Conservation (phyloP, 169 alveolate species). For the Plasmodium reichenowi region DNA sequence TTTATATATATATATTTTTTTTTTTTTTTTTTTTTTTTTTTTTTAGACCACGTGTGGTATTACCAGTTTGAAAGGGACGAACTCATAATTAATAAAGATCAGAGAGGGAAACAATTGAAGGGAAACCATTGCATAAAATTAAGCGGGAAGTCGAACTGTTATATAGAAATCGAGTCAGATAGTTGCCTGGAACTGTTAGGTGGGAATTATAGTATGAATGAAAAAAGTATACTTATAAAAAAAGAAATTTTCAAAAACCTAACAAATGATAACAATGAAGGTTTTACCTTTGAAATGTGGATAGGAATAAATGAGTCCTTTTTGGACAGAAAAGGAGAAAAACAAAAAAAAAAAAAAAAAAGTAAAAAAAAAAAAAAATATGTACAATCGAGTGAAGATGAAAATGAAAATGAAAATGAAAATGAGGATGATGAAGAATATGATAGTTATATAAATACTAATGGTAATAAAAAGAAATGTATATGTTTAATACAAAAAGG, state of each 20-base stretch:
- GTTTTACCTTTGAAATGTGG: constrained; percentile 75
- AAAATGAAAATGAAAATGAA: background rate
- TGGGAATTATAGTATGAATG: constrained; percentile 66
- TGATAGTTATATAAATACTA: background rate
- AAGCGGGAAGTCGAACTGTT: constrained; percentile 32
- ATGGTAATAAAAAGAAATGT: constrained; percentile 12
- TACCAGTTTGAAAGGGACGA: constrained; percentile 9
- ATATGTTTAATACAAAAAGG: constrained; percentile 62
- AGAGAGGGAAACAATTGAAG: constrained; percentile 11
- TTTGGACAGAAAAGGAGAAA: background rate
- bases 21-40: background rate
- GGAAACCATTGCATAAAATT: constrained; percentile 28
- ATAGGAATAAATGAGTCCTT: constrained; percentile 31
- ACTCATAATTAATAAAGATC: constrained; percentile 14
- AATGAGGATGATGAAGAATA: background rate
- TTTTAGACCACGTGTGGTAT: constrained; percentile 41
- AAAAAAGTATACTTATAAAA: constrained; percentile 38
- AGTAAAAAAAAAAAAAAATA: background rate
- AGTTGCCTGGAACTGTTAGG: constrained; percentile 53
- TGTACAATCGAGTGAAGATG: background rate
- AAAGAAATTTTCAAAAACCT: constrained; percentile 34
- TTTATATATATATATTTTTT: no score
- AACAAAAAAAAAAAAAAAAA: constrained; percentile 10
- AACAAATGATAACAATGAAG: constrained; percentile 42
- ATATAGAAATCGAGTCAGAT: constrained; percentile 41